Evolutionary conservation across 352 stramenopile species (phyloP).

Genomic region (Phytophthora europaea): DNA sequence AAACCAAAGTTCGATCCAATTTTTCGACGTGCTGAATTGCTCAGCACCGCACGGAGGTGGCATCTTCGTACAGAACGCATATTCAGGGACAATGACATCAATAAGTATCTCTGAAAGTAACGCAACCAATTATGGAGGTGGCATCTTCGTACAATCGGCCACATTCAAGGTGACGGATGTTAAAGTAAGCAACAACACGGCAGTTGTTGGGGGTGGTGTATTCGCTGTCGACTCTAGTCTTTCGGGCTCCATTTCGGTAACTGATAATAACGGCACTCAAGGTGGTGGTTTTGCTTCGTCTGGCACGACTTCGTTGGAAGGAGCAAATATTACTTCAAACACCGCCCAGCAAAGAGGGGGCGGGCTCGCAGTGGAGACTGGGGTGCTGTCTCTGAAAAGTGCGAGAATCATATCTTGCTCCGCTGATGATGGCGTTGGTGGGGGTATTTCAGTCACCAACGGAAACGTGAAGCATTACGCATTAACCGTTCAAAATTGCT

Average conservation of each 20-base stretch:
- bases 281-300: conserved; percentile 37
- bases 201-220: conserved; percentile 38
- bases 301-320: conserved; percentile 25
- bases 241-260: conserved; percentile 26
- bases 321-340: conserved; percentile 29
- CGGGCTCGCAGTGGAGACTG: conserved; percentile 34
- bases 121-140: conserved; percentile 38
- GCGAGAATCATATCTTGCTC: conserved; percentile 34
- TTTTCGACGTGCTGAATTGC: conserved; percentile 35
- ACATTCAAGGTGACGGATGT: conserved; percentile 18
- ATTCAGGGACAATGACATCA: conserved; percentile 6
- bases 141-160: conserved; percentile 20
- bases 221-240: conserved; percentile 34
- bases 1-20: conserved; percentile 30
- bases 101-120: conserved; percentile 27
- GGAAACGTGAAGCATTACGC: conserved; percentile 26
- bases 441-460: conserved; percentile 37
- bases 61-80: conserved; percentile 10
- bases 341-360: conserved; percentile 34
- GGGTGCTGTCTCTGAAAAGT: conserved; percentile 33
- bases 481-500: conserved; percentile 33
- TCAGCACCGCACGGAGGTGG: conserved; percentile 39
- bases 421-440: conserved; percentile 28
- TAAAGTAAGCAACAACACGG: conserved; percentile 30
- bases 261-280: conserved; percentile 30